Conservation (phyloP, 345 rosid species). For the Gynandropsis gynandra region DNA sequence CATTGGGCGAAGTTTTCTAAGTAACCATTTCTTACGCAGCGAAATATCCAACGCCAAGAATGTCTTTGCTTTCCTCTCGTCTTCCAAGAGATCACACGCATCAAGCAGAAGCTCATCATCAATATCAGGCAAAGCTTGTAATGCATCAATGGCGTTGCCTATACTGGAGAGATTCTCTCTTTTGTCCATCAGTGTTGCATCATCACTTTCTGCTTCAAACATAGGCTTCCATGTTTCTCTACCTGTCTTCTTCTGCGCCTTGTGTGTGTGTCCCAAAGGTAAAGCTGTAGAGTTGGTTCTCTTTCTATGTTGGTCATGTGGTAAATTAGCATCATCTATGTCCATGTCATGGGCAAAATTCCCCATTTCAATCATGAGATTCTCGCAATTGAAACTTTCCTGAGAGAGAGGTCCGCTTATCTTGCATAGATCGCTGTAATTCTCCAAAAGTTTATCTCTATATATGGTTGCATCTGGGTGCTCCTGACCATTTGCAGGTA, state of each 20-base stretch:
- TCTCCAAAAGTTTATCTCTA: slow-evolving; percentile 39
- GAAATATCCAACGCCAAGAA: slow-evolving; percentile 59
- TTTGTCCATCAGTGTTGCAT: slow-evolving; percentile 10
- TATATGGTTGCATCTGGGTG: slow-evolving; percentile 47
- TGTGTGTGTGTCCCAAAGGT: slow-evolving; percentile 22
- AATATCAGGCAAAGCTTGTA: slow-evolving; percentile 58
- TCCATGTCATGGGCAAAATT: slow-evolving; percentile 24
- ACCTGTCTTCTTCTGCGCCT: slow-evolving; percentile 34
- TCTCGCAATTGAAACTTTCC: slow-evolving; percentile 24
- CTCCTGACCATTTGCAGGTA: slow-evolving; percentile 36
- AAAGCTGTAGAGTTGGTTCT: slow-evolving; percentile 20
- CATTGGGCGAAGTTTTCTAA: slow-evolving; percentile 58
- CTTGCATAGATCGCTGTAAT: slow-evolving; percentile 44
- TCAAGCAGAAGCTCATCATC: slow-evolving; percentile 70
- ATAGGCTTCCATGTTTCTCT: slow-evolving; percentile 30
- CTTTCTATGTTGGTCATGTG: slow-evolving; percentile 37
- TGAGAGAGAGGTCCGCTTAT: slow-evolving; percentile 33
- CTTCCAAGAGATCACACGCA: slow-evolving; percentile 82
- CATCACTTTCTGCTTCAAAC: slow-evolving; percentile 24
- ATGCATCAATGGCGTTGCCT: slow-evolving; percentile 45
- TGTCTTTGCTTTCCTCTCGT: slow-evolving; percentile 68
- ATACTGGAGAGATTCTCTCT: slow-evolving; percentile 28
- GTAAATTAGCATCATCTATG: slow-evolving; percentile 21
- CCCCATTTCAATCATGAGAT: slow-evolving; percentile 26
- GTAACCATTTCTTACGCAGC: slow-evolving; percentile 64